Conservation (phyloP, 257 asterid genomes). For the Solanum commersonii region DNA sequence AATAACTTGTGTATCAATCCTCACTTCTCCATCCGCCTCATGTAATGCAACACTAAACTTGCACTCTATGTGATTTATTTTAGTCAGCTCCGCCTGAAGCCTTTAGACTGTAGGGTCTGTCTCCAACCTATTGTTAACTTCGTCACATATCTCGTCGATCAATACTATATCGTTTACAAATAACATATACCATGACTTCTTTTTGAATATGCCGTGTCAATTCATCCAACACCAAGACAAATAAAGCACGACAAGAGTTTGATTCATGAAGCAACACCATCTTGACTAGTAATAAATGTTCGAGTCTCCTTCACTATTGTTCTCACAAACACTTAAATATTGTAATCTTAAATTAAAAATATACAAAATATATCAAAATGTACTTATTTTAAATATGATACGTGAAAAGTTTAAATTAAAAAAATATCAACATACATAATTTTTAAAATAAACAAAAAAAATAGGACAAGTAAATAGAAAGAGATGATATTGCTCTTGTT, state of each 20-base stretch:
- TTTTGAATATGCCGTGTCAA: background rate
- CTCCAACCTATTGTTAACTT: background rate
- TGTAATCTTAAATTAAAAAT: background rate
- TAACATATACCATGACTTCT: background rate
- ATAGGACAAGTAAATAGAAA: too few relatives aligned
- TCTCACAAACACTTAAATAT: background rate
- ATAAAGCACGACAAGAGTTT: too few relatives aligned
- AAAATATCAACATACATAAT: too few relatives aligned
- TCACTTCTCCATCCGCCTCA: background rate
- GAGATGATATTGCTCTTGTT: background rate
- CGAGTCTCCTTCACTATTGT: background rate
- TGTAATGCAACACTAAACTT: background rate
- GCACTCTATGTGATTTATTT: background rate
- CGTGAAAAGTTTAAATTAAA: background rate
- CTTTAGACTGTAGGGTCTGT: background rate
- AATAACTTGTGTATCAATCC: too few relatives aligned
- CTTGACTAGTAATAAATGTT: background rate
- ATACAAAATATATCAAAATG: too few relatives aligned
- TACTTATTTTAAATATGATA: too few relatives aligned
- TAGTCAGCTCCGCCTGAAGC: background rate
- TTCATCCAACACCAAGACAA: background rate
- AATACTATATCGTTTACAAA: background rate
- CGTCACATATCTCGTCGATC: background rate
- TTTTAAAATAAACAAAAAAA: background rate
- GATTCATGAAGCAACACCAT: background rate